Evolutionary conservation across 106 monocot species (phyloP).

Genomic region (Dendrobium nobile): DNA sequence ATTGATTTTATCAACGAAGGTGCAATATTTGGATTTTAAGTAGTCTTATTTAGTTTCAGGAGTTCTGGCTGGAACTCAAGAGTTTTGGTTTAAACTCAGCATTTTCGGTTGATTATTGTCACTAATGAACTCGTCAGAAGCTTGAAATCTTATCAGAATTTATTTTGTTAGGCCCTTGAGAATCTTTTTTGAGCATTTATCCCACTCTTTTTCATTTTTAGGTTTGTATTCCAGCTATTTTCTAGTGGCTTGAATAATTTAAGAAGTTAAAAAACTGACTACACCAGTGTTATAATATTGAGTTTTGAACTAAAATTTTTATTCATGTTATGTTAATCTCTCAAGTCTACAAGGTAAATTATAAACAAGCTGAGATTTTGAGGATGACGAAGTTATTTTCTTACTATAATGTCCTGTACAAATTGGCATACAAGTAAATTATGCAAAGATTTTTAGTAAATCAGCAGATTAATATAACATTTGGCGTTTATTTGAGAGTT

Average conservation of each 20-base stretch:
- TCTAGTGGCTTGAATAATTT: background rate
- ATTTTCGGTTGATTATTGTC: background rate
- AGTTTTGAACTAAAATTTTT: background rate
- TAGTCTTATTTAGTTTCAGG: background rate
- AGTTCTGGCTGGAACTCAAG: background rate
- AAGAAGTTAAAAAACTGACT: background rate
- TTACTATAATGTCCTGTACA: background rate
- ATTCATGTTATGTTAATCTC: background rate
- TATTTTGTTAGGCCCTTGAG: no score
- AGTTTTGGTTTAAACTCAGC: background rate
- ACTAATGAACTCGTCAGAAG: background rate
- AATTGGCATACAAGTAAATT: background rate
- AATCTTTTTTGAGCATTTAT: background rate
- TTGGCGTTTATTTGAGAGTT: background rate
- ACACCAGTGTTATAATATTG: background rate
- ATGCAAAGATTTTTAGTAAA: background rate
- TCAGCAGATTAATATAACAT: background rate
- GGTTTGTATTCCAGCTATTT: background rate
- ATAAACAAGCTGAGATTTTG: background rate
- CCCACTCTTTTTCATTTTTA: background rate
- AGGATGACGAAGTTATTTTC: background rate
- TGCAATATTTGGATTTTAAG: background rate
- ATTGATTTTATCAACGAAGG: background rate
- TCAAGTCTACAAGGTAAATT: background rate
- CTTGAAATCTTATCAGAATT: no score